Conservation (phyloP, 768 basidiomycete species). For the Termitomyces sp. region DNA sequence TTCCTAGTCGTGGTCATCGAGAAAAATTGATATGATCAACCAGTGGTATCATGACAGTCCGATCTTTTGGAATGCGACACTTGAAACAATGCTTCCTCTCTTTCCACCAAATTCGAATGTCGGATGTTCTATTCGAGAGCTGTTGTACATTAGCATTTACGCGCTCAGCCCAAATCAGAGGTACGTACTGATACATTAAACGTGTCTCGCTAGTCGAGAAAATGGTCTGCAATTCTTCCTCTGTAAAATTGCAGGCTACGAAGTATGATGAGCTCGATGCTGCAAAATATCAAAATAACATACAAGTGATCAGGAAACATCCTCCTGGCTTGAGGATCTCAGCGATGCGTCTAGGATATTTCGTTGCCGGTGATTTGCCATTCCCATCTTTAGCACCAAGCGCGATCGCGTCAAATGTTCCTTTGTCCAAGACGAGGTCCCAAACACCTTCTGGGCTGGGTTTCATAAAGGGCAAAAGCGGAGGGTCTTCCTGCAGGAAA, state of each 20-base stretch:
- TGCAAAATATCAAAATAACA: conserved; percentile 23
- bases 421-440: conserved; percentile 83
- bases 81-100: conserved; percentile 67
- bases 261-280: neutral
- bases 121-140: conserved; percentile 73
- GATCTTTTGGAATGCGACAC: conserved; percentile 63
- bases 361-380: conserved; percentile 51
- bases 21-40: neutral
- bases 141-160: conserved; percentile 24
- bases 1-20: neutral
- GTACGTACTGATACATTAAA: conserved; percentile 64
- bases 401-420: conserved; percentile 87
- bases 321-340: conserved; percentile 64
- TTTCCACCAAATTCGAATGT: conserved; percentile 77
- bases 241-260: conserved; percentile 82
- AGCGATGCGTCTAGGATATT: conserved; percentile 59
- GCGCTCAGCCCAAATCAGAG: neutral
- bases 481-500: conserved; percentile 59
- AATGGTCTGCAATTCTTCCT: conserved; percentile 60
- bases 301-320: conserved; percentile 79
- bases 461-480: conserved; percentile 25
- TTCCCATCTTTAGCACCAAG: conserved; percentile 57
- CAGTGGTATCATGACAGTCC: conserved; percentile 1
- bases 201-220: conserved; percentile 50
- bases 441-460: conserved; percentile 38